phyloP scores from a whole-genome alignment of 179 eudicot genomes.

The Actinidia polygama region DNA sequence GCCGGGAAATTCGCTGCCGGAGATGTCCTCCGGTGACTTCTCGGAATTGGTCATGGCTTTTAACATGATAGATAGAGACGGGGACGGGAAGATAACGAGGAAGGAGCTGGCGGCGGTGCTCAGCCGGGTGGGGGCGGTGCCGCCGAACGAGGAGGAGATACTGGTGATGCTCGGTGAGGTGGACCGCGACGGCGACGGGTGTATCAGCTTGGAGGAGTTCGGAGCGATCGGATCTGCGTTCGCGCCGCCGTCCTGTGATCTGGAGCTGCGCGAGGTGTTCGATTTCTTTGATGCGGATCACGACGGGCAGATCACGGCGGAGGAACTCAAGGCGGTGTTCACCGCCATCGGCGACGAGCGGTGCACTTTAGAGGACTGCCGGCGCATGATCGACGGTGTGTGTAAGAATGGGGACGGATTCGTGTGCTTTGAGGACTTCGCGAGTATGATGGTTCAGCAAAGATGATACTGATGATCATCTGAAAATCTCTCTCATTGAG shows the following conservation, averaged over 20 bases:
- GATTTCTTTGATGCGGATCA: conserved; percentile 71
- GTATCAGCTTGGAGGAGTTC: conserved; percentile 76
- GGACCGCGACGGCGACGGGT: conserved; percentile 70
- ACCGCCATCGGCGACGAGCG: conserved; percentile 54
- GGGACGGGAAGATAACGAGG: conserved; percentile 65
- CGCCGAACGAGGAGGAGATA: conserved; percentile 55
- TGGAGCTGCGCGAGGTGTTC: conserved; percentile 61
- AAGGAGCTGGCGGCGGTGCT: conserved; percentile 52
- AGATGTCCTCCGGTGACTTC: neutral
- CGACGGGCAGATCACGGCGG: conserved; percentile 78
- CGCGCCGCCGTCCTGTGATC: conserved; percentile 49
- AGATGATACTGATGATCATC: conserved; percentile 12
- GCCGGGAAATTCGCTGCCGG: conserved; percentile 12
- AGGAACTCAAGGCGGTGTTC: conserved; percentile 61
- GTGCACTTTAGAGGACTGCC: conserved; percentile 77
- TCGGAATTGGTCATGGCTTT: conserved; percentile 49
- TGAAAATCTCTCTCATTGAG: no score
- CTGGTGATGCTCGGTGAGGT: conserved; percentile 56
- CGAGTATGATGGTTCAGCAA: conserved; percentile 52
- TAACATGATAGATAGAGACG: conserved; percentile 70
- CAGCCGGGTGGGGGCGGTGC: conserved; percentile 35
- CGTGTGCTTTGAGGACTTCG: conserved; percentile 66
- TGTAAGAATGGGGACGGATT: conserved; percentile 56
- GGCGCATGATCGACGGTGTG: conserved; percentile 67
- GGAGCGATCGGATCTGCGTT: conserved; percentile 56